Evolutionary conservation across 805 yeast genomes (phyloP).

Genomic region (Wickerhamiella australiensis): DNA sequence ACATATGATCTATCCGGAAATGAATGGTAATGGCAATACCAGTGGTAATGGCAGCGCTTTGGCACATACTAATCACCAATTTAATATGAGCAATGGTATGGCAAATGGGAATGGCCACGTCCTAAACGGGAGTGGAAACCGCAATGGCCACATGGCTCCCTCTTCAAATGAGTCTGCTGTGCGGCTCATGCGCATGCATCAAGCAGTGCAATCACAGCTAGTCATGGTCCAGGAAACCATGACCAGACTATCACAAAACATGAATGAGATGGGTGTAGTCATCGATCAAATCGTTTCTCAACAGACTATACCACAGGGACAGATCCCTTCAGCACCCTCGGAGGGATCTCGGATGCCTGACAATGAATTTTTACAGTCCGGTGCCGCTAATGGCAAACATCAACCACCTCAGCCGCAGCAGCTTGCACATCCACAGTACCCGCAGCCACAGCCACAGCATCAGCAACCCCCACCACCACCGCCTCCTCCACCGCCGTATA

Average conservation of each 20-base stretch:
- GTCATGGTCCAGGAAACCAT: slow-evolving; percentile 8
- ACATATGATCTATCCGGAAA: not conserved
- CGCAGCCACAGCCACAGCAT: not conserved
- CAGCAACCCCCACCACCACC: not conserved
- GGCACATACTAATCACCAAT: not conserved
- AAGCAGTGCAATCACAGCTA: slow-evolving; percentile 4
- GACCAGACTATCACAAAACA: not conserved
- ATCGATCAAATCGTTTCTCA: slow-evolving; percentile 7
- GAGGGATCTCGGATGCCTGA: not conserved
- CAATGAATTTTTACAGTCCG: not conserved
- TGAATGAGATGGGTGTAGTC: slow-evolving; percentile 6
- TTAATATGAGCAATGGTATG: not conserved
- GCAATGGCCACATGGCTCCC: not conserved
- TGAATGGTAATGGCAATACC: not conserved
- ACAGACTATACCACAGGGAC: not conserved
- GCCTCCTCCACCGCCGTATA: not conserved
- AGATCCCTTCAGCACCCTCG: not conserved
- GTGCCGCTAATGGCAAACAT: not conserved
- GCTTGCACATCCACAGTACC: not conserved
- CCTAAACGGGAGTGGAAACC: not conserved
- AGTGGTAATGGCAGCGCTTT: not conserved
- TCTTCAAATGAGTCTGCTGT: not conserved
- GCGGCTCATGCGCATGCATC: slow-evolving; percentile 7
- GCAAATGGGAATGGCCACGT: not conserved
- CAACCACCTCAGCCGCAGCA: not conserved